Evolutionary conservation across 495 filamentous ascomycete species (phyloP), one percentile per base, ranked within the genome.

Genomic region (Podospora pseudoanserina): DNA sequence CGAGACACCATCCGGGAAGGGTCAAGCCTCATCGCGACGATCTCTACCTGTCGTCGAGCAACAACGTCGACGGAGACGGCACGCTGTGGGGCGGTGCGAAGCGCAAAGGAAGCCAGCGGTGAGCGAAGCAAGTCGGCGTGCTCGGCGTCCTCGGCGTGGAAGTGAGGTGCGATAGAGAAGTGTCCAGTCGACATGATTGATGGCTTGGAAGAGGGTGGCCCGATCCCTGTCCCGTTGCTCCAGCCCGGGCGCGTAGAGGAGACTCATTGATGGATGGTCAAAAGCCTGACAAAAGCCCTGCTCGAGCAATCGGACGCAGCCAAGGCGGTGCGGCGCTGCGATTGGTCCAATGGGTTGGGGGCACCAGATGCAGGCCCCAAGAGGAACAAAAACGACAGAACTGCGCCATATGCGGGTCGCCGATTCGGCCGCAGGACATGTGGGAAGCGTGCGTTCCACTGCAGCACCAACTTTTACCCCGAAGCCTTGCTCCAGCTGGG

Each of bases 161-260:
- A 63, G 34, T 19, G 30, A 44, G 39, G 61, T 32, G 61, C 27
- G 61, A 32, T 44, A 59, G 26, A 57, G 62, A 69, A 23, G 23
- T 23, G 23, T 54, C 61, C 70, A 71, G 70, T 63, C 68, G 72
- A 67, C 73, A 58, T 57, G 66, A 49, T 72, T 74, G 74, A 70
- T 70, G 70, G 68, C 69, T 72, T 62, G 72, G 20, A 44, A 32
- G 72, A 64, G 72, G 68, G 66, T 68, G 65, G 61, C 49, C 30
- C 57, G 71, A 82, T 75, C 80, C 81, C 74, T 81, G 80, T 72
- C 71, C 39, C 71, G 63, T 63, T 68, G 28, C 65, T 70, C 71
- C 68, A 78, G 74, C 76, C 69, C 77, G 82, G 82, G 82, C 82
- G 82, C 82, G 79, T 84, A 84, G 79, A 80, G 71, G 75, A 78